Evolutionary conservation across 768 basidiomycete species (phyloP).

Genomic region (Termitomyces sp.): DNA sequence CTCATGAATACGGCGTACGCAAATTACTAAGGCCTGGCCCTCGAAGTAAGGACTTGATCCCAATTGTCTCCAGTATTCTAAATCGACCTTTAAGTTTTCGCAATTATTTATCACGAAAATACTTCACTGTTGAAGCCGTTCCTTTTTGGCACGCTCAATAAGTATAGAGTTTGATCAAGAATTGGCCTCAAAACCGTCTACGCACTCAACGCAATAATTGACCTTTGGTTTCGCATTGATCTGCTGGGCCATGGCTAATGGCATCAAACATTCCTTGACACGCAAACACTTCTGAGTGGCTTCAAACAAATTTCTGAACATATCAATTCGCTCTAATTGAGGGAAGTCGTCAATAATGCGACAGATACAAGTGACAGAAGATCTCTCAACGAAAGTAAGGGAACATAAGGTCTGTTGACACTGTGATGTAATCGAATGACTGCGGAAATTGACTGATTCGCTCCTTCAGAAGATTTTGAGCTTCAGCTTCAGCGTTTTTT

Average conservation of each 20-base stretch:
- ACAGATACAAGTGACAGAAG: not conserved
- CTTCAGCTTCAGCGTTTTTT: not conserved
- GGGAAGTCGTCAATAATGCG: not conserved
- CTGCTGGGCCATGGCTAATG: slow-evolving; percentile 3
- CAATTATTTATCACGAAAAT: not conserved
- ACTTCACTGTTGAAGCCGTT: not conserved
- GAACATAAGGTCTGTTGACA: not conserved
- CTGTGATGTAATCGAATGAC: not conserved
- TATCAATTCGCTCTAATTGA: not conserved
- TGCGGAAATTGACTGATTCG: not conserved
- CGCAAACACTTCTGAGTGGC: not conserved
- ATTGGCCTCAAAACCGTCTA: not conserved
- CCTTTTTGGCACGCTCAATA: not conserved
- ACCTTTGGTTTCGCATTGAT: slow-evolving; percentile 1
- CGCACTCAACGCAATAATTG: not conserved
- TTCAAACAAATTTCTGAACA: not conserved
- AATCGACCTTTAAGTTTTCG: not conserved
- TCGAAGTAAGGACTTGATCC: not conserved
- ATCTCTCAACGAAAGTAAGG: not conserved
- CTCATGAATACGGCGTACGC: not conserved
- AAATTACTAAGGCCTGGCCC: not conserved
- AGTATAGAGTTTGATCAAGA: not conserved
- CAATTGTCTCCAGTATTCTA: not conserved
- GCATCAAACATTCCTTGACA: slow-evolving; percentile 1
- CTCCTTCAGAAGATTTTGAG: not conserved